Conservation (phyloP, 169 alveolate genomes). For the Plasmodium chabaudi region DNA sequence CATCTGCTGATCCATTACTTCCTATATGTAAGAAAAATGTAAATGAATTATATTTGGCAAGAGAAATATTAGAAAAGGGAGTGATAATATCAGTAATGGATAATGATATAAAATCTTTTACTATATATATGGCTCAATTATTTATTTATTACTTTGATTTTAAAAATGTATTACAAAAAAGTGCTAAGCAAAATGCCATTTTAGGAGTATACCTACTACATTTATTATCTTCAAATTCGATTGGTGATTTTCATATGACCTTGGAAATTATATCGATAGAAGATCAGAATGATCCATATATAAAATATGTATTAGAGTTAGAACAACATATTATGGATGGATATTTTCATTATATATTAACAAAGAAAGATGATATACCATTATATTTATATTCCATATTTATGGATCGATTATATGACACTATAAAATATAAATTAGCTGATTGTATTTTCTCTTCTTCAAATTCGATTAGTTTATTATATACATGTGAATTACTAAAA, state of each 20-base stretch:
- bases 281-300: slow-evolving; percentile 50
- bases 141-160: slow-evolving; percentile 39
- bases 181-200: slow-evolving; percentile 76
- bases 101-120: slow-evolving; percentile 51
- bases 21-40: slow-evolving; percentile 38
- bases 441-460: slow-evolving; percentile 82
- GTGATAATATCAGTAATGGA: slow-evolving; percentile 40
- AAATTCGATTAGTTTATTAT: slow-evolving; percentile 46
- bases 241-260: slow-evolving; percentile 84
- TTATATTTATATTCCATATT: slow-evolving; percentile 72
- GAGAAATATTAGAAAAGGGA: slow-evolving; percentile 70
- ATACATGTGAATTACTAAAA: slow-evolving; percentile 74
- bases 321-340: slow-evolving; percentile 87
- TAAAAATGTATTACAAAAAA: slow-evolving; percentile 25
- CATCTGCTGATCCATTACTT: slow-evolving; percentile 53
- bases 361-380: slow-evolving; percentile 55
- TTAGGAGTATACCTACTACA: slow-evolving; percentile 81
- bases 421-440: slow-evolving; percentile 80
- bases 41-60: slow-evolving; percentile 35
- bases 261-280: slow-evolving; percentile 76
- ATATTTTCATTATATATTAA: slow-evolving; percentile 57
- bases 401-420: slow-evolving; percentile 72
- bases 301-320: slow-evolving; percentile 79
- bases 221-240: slow-evolving; percentile 80
- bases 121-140: slow-evolving; percentile 59